Conservation (phyloP, 805 yeast species). For the Cyberlindnera mississippiensis region DNA sequence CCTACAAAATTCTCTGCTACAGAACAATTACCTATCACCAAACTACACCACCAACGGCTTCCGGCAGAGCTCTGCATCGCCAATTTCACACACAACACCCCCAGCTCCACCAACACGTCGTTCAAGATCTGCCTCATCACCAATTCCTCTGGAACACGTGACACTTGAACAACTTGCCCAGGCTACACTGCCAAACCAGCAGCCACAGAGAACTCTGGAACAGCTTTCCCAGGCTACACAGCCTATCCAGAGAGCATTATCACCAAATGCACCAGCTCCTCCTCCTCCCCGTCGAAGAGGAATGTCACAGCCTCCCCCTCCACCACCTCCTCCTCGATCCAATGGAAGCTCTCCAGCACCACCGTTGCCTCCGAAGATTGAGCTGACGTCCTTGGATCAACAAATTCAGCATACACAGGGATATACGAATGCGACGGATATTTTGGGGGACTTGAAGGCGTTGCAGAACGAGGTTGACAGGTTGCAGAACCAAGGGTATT, state of each 20-base stretch:
- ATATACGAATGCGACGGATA: constrained; percentile 35
- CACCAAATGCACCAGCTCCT: constrained; percentile 28
- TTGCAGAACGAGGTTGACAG: constrained; percentile 68
- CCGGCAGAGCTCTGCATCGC: constrained; percentile 5
- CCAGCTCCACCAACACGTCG: constrained; percentile 20
- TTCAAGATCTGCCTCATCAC: constrained; percentile 23
- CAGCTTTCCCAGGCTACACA: constrained; percentile 18
- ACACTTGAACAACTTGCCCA: constrained; percentile 14
- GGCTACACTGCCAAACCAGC: constrained; percentile 20
- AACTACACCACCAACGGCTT: constrained; percentile 5
- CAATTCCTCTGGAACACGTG: constrained; percentile 15
- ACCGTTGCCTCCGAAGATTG: constrained; percentile 23
- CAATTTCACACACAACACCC: constrained; percentile 12
- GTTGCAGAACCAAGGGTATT: constrained; percentile 25
- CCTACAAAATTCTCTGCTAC: no score
- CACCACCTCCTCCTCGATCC: constrained; percentile 20
- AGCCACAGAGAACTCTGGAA: no score
- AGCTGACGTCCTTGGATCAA: constrained; percentile 4
- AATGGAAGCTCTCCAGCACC: constrained; percentile 10
- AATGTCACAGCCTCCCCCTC: constrained; percentile 29
- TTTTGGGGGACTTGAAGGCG: constrained; percentile 61
- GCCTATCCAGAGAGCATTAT: constrained; percentile 7
- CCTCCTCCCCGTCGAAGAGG: constrained; percentile 38
- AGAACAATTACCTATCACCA: constrained; percentile 15
- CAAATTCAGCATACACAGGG: no score